Evolutionary conservation across 129 eudicot species (phyloP), one percentile per base, ranked within the genome.

Genomic region (Artemisia argyi): DNA sequence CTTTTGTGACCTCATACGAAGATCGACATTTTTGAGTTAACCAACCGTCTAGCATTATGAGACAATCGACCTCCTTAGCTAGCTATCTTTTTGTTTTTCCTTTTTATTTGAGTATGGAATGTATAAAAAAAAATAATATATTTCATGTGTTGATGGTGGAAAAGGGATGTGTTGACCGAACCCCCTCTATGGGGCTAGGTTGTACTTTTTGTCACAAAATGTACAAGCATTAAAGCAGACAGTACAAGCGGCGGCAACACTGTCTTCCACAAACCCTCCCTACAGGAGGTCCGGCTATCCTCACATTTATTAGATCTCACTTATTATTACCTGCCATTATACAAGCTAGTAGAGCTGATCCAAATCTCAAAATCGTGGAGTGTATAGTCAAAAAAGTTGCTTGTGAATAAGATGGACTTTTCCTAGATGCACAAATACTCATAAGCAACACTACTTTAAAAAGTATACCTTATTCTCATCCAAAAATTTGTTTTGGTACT

Each of bases 31-130:
- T 74, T 75, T 76, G 44, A 35, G 74, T 24, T 56, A 7, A 24
- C 22, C 66, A 56, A 44, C 57, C 32, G 30, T 26, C 68, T 51
- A 66, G 51, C 68, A 16, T 58, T 42, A 46, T 15, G 30, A 75
- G 24, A 76, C 15, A 47, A 44, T 47, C 48, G 68, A 67, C 80
- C 14, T 65, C n/a, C 54, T 71, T 68, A 57, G 74, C 53, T 67
- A 67, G 67, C 60, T 66, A 66, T 74, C 3, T 49, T 75, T 57
- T 48, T 59, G 66, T 22, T 28, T 1, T 74, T 61, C 15, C 17
- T 0, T 63, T 73, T 58, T 13, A 19, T 19, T n/a, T 26, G n/a
- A n/a, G 68, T 47, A 16, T 49, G 16, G 67, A 66, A 9, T 74
- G 73, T 74, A 74, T 20, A 67, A 12, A 67, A 14, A 56, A n/a